Conservation (phyloP, 495 filamentous ascomycete genomes). For the Neurospora sp. region DNA sequence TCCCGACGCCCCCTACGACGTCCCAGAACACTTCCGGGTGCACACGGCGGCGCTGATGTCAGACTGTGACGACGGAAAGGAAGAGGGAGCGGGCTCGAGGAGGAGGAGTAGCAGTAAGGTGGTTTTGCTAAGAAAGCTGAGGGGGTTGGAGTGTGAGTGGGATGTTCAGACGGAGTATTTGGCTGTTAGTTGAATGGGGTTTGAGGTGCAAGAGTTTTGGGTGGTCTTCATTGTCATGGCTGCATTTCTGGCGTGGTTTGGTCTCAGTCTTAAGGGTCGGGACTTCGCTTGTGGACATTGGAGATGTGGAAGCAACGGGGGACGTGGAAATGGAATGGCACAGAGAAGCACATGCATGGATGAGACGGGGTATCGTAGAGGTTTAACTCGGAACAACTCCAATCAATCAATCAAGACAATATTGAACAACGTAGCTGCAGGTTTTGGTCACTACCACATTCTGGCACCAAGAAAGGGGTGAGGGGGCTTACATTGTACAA, state of each 20-base stretch:
- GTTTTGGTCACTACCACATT: too few relatives aligned
- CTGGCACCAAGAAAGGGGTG: too few relatives aligned
- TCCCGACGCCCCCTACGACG: constrained; percentile 21
- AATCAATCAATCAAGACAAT: neutral
- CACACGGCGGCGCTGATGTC: constrained; percentile 15
- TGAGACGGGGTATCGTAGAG: neutral
- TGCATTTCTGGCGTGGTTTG: neutral
- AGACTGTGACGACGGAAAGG: neutral
- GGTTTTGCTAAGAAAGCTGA: constrained; percentile 21
- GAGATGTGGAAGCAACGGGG: neutral
- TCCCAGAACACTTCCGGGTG: constrained; percentile 22
- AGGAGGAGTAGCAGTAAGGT: constrained; percentile 23
- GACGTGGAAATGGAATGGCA: neutral
- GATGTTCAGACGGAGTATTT: constrained; percentile 21
- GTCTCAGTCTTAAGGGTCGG: neutral
- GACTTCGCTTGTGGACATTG: neutral
- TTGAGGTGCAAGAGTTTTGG: neutral
- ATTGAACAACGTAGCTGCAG: too few relatives aligned
- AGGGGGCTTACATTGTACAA: too few relatives aligned
- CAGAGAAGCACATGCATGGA: neutral
- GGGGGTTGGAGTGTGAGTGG: constrained; percentile 17
- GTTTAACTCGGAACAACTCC: neutral
- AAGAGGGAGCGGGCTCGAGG: constrained; percentile 8
- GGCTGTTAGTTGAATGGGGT: constrained; percentile 5
- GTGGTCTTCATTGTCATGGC: too few relatives aligned